phyloP scores from a whole-genome alignment of 1,284 basidiomycete genomes.

The Megacollybia platyphylla region DNA sequence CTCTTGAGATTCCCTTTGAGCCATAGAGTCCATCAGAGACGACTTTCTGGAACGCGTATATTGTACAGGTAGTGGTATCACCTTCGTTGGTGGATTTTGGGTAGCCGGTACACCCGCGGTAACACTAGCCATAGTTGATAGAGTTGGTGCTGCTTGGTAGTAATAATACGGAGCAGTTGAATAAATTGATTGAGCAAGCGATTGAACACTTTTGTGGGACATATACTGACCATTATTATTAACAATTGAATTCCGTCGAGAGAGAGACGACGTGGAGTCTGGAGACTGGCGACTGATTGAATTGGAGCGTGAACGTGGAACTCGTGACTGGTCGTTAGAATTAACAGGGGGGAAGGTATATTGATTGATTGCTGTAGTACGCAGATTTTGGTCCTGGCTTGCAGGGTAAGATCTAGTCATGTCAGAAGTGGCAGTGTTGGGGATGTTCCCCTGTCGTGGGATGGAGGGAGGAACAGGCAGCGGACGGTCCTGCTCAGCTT shows the following conservation, averaged over 20 bases:
- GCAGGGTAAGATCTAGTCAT: neutral
- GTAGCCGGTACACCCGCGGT: neutral
- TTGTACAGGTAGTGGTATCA: too few relatives aligned
- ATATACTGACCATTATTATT: neutral
- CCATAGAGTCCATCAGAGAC: too few relatives aligned
- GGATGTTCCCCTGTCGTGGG: neutral
- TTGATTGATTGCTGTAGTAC: neutral
- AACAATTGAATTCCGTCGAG: neutral
- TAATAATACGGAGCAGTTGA: neutral
- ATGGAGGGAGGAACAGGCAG: neutral
- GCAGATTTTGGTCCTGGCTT: neutral
- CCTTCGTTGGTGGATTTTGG: neutral
- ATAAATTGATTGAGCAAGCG: neutral
- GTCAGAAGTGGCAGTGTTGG: too few relatives aligned
- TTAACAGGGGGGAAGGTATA: neutral
- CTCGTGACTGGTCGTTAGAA: neutral
- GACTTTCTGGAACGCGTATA: too few relatives aligned
- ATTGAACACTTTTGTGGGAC: neutral
- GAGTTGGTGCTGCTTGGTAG: neutral
- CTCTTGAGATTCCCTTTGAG: too few relatives aligned
- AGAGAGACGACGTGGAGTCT: neutral
- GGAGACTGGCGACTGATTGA: neutral
- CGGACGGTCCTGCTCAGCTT: neutral
- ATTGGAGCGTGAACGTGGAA: neutral
- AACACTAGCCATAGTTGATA: neutral